A percentile compares a stretch with the other conserved stretches of the same genome.
Conservation (phyloP, 139 green algal species). For the Picochlorum costavermella region DNA sequence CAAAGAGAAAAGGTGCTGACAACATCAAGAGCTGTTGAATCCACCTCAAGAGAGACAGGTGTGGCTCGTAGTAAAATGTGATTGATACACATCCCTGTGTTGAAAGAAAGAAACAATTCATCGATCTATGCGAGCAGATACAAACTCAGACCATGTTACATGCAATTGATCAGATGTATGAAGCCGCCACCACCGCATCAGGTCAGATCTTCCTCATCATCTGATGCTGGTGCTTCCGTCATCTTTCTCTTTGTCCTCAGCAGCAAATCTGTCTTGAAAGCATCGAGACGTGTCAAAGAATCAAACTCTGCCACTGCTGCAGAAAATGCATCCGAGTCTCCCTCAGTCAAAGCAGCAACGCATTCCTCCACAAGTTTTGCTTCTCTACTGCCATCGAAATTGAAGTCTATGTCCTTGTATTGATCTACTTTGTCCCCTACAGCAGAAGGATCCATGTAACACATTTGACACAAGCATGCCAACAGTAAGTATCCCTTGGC, state of each 20-base stretch:
- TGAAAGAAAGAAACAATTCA: background rate
- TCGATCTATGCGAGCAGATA: too few relatives aligned
- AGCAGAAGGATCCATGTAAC: constrained; percentile 15
- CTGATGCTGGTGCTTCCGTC: constrained; percentile 9
- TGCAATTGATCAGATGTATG: background rate
- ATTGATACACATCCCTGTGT: background rate
- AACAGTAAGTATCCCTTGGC: constrained; percentile 88
- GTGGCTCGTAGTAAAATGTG: constrained; percentile 16
- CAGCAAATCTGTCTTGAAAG: constrained; percentile 72
- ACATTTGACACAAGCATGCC: constrained; percentile 82
- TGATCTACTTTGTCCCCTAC: constrained; percentile 41
- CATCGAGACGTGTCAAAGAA: constrained; percentile 75
- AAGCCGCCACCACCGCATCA: background rate
- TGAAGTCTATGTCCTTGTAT: constrained; percentile 73
- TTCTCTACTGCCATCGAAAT: constrained; percentile 59
- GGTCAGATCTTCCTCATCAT: constrained; percentile 47
- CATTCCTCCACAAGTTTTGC: constrained; percentile 50
- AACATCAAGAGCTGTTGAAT: constrained; percentile 55
- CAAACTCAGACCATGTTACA: background rate
- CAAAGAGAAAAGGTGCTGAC: constrained; percentile 38
- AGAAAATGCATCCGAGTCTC: constrained; percentile 73
- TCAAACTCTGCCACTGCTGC: constrained; percentile 82
- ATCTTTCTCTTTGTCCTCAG: constrained; percentile 42
- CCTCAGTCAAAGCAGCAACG: constrained; percentile 45
- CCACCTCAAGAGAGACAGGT: constrained; percentile 50